Evolutionary conservation across 1,284 basidiomycete species (phyloP).

Genomic region (Tetrapyrgos nigripes): DNA sequence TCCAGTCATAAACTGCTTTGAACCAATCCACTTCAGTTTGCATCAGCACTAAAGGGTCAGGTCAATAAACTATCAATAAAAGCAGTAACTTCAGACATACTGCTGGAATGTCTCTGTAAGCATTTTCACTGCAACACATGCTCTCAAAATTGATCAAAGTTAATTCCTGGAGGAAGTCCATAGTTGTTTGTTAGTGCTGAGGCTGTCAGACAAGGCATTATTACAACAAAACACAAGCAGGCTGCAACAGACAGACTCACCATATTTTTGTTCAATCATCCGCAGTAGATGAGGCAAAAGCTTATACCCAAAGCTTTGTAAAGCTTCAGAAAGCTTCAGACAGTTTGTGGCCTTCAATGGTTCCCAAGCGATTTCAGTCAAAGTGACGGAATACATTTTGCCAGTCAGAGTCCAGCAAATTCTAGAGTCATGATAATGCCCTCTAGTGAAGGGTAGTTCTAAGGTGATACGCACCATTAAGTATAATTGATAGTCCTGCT

Average conservation of each 20-base stretch:
- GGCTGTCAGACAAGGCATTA: slow-evolving; percentile 46
- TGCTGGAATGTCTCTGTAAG: slow-evolving; percentile 82
- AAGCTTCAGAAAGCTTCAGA: slow-evolving; percentile 71
- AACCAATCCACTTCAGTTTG: slow-evolving; percentile 74
- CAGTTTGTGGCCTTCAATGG: slow-evolving; percentile 77
- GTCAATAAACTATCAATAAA: slow-evolving; percentile 2
- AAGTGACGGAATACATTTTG: slow-evolving; percentile 81
- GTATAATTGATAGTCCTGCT: slow-evolving; percentile 78
- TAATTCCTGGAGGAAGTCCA: slow-evolving; percentile 77
- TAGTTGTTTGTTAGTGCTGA: slow-evolving; percentile 59
- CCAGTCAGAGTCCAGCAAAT: slow-evolving; percentile 82
- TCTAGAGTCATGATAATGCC: slow-evolving; percentile 49
- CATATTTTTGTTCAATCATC: slow-evolving; percentile 78
- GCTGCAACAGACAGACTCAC: slow-evolving; percentile 44
- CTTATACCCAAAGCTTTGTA: slow-evolving; percentile 79
- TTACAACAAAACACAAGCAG: slow-evolving; percentile 8
- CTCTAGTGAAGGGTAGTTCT: too few species aligned
- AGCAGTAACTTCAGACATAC: slow-evolving; percentile 40
- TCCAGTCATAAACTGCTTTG: slow-evolving; percentile 57
- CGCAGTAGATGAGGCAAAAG: slow-evolving; percentile 67
- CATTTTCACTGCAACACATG: slow-evolving; percentile 81
- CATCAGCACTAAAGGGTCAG: slow-evolving; percentile 59
- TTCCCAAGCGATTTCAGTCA: slow-evolving; percentile 75
- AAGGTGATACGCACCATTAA: slow-evolving; percentile 49
- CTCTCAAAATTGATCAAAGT: slow-evolving; percentile 84